Conservation (phyloP, 805 yeast genomes). For the Torulaspora franciscae region DNA sequence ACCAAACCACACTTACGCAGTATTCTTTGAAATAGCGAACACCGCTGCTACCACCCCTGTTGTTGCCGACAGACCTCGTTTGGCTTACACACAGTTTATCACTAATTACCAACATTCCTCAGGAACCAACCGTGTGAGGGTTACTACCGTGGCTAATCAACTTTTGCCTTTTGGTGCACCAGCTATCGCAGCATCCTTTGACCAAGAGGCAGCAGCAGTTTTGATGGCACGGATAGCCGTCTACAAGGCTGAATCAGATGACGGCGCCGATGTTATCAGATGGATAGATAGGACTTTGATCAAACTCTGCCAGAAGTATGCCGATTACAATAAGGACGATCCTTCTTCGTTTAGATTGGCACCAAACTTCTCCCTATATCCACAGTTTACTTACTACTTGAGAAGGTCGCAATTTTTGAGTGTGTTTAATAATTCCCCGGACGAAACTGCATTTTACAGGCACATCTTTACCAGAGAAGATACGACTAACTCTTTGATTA, state of each 20-base stretch:
- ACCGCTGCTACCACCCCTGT: slow-evolving; percentile 27
- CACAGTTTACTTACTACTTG: slow-evolving; percentile 92
- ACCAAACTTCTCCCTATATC: slow-evolving; percentile 79
- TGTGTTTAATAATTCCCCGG: slow-evolving; percentile 97
- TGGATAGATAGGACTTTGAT: slow-evolving; percentile 94
- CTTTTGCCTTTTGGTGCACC: slow-evolving; percentile 53
- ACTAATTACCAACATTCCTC: slow-evolving; percentile 95
- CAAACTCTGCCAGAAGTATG: slow-evolving; percentile 85
- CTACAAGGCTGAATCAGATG: slow-evolving; percentile 74
- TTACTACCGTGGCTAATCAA: slow-evolving; percentile 69
- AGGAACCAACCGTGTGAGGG: slow-evolving; percentile 83
- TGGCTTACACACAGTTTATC: slow-evolving; percentile 69
- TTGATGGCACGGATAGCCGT: slow-evolving; percentile 88
- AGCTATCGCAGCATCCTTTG: slow-evolving; percentile 63
- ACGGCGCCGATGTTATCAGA: slow-evolving; percentile 85
- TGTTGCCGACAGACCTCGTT: slow-evolving; percentile 29
- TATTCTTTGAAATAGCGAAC: slow-evolving; percentile 75
- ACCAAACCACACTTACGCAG: slow-evolving; percentile 83
- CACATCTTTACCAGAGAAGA: slow-evolving; percentile 90
- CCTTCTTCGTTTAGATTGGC: slow-evolving; percentile 76
- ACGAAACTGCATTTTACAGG: slow-evolving; percentile 95
- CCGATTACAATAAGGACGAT: slow-evolving; percentile 86
- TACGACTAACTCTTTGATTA: slow-evolving; percentile 83
- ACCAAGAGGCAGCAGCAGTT: slow-evolving; percentile 97
- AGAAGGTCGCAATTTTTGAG: slow-evolving; percentile 95